These are phyloP conservation scores for Talaromyces sp. DNA, from an alignment of 2,329 filamentous ascomycete species.

Conservation along the genomic window DNA sequence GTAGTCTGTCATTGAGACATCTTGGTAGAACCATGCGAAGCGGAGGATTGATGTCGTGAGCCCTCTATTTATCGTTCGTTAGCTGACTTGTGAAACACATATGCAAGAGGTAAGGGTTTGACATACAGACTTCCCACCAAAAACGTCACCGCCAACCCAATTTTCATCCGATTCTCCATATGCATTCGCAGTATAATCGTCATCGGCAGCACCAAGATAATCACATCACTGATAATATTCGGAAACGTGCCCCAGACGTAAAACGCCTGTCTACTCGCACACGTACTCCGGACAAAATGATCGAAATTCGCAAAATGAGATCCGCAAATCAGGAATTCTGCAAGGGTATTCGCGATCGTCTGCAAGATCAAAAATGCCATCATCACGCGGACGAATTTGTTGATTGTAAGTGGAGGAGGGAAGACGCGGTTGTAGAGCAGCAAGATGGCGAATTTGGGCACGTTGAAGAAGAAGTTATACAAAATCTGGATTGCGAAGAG, in stretches of 20 bases:
- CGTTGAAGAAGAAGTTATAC: neutral
- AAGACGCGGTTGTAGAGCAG: neutral
- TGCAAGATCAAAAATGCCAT: neutral
- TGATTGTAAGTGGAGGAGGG: neutral
- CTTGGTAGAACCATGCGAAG: neutral
- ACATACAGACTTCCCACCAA: neutral
- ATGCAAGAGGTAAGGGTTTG: neutral
- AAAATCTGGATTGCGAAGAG: neutral
- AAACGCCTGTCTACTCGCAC: neutral
- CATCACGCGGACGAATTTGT: neutral
- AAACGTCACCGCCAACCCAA: slow-evolving; percentile 4
- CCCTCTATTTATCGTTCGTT: neutral
- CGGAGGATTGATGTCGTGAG: neutral
- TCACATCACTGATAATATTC: slow-evolving; percentile 6
- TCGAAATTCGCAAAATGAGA: neutral
- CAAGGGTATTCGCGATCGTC: neutral
- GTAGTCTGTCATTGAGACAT: neutral
- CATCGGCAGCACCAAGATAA: slow-evolving; percentile 8
- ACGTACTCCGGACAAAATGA: neutral
- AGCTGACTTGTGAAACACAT: neutral
- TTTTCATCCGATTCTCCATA: neutral
- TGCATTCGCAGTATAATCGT: neutral
- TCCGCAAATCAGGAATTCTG: neutral
- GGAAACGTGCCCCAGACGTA: slow-evolving; percentile 1
- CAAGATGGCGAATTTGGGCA: neutral